Evolutionary conservation across 176 grass and related monocot species (phyloP).

Genomic region (Luzula sylvatica): DNA sequence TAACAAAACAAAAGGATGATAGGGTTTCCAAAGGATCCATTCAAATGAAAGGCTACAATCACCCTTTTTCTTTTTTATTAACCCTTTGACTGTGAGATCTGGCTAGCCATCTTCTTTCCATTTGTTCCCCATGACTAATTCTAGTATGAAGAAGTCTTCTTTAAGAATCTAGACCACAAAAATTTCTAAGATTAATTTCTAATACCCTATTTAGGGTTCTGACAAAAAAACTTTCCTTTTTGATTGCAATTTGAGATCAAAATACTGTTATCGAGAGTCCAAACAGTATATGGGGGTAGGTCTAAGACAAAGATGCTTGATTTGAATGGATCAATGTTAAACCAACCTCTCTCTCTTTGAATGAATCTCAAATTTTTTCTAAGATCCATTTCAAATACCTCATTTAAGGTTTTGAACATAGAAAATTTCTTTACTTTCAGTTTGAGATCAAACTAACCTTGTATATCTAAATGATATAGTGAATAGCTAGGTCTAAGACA

Average conservation of each 20-base stretch:
- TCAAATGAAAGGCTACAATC: conserved; percentile 1
- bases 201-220: background rate
- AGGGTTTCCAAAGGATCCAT: conserved; percentile 19
- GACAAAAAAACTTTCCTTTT: background rate
- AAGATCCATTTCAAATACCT: background rate
- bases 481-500: no score
- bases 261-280: background rate
- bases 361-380: background rate
- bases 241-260: background rate
- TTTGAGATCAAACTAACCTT: no score
- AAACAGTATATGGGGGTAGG: background rate
- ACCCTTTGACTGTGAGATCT: conserved; percentile 21
- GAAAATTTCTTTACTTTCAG: no score
- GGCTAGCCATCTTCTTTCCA: background rate
- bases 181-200: background rate
- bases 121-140: conserved; percentile 7
- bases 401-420: no score
- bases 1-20: conserved; percentile 24
- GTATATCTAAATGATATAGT: no score
- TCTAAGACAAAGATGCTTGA: background rate
- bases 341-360: background rate
- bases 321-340: conserved; percentile 7
- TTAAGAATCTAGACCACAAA: background rate
- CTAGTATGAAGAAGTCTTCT: background rate
- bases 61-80: conserved; percentile 9